Evolutionary conservation across 345 rosid genomes (phyloP), one percentile per base, ranked within the genome.

Genomic region (Brassica juncea): DNA sequence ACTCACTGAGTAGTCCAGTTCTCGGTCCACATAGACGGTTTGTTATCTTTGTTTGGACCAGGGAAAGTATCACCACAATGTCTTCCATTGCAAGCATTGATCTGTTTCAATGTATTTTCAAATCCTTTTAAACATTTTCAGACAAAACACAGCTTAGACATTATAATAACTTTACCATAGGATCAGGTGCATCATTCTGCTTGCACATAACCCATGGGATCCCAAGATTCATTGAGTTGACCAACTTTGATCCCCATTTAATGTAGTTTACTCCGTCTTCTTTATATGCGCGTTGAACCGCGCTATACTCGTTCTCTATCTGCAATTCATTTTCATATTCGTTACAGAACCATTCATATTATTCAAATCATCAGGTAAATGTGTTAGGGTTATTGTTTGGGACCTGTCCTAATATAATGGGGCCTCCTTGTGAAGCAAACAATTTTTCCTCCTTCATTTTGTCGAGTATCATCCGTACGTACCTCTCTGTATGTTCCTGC

Each of bases 191-290:
- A 77, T 91, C 94, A 30, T 60, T 82, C 79, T 93, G 97, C 86
- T 93, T 89, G 88, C 98, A 91, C 98, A 95, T 91, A 52, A 88
- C 76, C 99, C 99, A 95, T 37, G 99, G 99, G 35, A 95, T 88
- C 6, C 94, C 94, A 5, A 81, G 68, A 1, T 91, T 49, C 68
- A 86, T 76, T 11, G 77, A 82, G 67, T 84, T 39, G 12, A 92
- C 98, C 74, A 93, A 37, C 8, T 87, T 84, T 70, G 87, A 86
- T 19, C 94, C 90, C 97, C 99, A 93, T 30, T 87, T 87, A 64
- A 90, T 79, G 80, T 95, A 95, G 30, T 70, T 83, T 14, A 68
- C 14, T 3, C 98, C 99, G 21, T 35, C 49, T 57, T 89, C 84
- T 82, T 75, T 85, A 63, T 86, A 95, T 25, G 96, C 90, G 3